These are phyloP conservation scores for Colletotrichum liriopes DNA, from an alignment of 2,329 filamentous ascomycete genomes.

Conservation along the genomic window DNA sequence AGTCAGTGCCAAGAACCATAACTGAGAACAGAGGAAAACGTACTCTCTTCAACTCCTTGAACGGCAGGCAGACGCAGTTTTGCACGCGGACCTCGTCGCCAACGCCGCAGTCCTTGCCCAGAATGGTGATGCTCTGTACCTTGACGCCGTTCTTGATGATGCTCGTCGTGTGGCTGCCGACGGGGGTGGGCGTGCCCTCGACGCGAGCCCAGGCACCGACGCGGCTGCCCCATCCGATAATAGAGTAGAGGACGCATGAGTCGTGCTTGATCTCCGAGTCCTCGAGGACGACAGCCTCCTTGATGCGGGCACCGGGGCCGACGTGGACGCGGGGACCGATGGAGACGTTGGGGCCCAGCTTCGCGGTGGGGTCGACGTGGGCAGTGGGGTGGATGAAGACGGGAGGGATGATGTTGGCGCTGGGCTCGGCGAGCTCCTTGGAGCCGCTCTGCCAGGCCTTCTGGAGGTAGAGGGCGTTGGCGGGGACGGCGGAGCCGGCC, in stretches of 20 bases:
- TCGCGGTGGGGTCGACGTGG: constrained; percentile 92
- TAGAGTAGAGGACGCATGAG: constrained; percentile 93
- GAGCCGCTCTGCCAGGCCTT: constrained; percentile 90
- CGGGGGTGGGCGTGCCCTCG: constrained; percentile 91
- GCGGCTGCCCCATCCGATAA: constrained; percentile 96
- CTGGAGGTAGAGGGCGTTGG: constrained; percentile 96
- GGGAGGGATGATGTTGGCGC: constrained; percentile 89
- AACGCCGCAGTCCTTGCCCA: constrained; percentile 96
- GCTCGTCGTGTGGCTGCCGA: constrained; percentile 90
- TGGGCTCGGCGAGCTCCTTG: constrained; percentile 85
- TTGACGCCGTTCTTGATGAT: constrained; percentile 98
- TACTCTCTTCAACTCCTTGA: constrained; percentile 97
- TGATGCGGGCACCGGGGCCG: constrained; percentile 90
- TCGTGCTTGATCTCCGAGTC: constrained; percentile 97
- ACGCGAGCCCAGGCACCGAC: constrained; percentile 98
- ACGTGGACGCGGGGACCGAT: constrained; percentile 91
- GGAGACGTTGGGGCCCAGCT: constrained; percentile 96
- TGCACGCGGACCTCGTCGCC: constrained; percentile 96
- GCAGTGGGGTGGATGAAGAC: constrained; percentile 97
- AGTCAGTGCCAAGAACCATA: constrained; percentile 47
- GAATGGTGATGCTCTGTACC: constrained; percentile 97
- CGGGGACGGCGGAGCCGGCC: constrained; percentile 94
- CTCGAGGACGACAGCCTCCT: constrained; percentile 96
- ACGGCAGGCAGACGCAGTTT: constrained; percentile 97
- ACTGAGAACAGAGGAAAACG: constrained; percentile 54